Evolutionary conservation across 2,329 filamentous ascomycete genomes (phyloP).

Genomic region (Leptosphaerulina australis): DNA sequence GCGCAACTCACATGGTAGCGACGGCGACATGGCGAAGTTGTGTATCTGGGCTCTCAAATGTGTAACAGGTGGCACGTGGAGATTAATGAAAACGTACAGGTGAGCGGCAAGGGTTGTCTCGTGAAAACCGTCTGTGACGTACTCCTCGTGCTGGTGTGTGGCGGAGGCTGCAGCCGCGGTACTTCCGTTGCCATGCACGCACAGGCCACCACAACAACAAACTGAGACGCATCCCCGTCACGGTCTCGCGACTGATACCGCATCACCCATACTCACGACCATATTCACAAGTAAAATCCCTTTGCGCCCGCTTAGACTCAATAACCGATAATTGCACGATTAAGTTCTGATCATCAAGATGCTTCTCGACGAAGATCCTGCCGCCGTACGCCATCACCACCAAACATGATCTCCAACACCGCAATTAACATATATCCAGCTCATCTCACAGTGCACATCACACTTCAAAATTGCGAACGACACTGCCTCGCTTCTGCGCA

Average conservation of each 20-base stretch:
- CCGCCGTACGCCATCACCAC: constrained; percentile 65
- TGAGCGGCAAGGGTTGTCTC: constrained; percentile 16
- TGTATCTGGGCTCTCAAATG: neutral
- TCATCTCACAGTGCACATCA: constrained; percentile 87
- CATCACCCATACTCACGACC: constrained; percentile 5
- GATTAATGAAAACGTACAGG: neutral
- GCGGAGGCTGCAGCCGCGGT: constrained; percentile 26
- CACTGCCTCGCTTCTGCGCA: constrained; percentile 80
- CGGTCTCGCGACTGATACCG: constrained; percentile 21
- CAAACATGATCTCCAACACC: constrained; percentile 11
- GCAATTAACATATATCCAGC: constrained; percentile 56
- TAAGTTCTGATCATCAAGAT: constrained; percentile 61
- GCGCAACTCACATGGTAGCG: constrained; percentile 44
- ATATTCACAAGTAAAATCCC: constrained; percentile 8
- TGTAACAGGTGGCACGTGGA: neutral
- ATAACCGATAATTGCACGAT: neutral
- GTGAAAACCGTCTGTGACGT: constrained; percentile 44
- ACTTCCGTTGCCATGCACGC: constrained; percentile 41
- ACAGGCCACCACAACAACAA: constrained; percentile 39
- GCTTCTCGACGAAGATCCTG: constrained; percentile 93
- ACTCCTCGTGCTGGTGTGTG: constrained; percentile 34
- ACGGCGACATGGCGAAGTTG: constrained; percentile 39
- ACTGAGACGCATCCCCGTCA: constrained; percentile 38
- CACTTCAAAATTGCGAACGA: constrained; percentile 96
- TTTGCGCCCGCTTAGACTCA: neutral